These are phyloP conservation scores for Nyctanthes arbortristis DNA, from an alignment of 257 asterid genomes.

Conservation along the genomic window DNA sequence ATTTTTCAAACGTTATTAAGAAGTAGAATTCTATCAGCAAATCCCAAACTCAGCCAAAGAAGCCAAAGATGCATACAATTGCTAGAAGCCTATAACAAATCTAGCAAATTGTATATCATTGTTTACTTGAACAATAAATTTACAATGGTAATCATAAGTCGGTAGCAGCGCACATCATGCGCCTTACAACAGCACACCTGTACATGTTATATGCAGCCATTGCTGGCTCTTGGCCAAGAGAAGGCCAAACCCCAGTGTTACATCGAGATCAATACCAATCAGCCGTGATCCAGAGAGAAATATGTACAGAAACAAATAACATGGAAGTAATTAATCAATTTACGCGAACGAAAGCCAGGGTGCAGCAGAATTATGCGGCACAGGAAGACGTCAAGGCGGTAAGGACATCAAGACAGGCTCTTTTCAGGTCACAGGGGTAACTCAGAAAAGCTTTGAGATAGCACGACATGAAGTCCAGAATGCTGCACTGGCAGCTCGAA, in stretches of 20 bases:
- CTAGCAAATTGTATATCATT: not conserved
- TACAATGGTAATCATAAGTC: not conserved
- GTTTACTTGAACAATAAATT: not conserved
- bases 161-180: not conserved
- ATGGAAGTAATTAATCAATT: no score
- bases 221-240: not conserved
- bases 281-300: not conserved
- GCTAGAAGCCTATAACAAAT: no score
- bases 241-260: not conserved
- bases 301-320: not conserved
- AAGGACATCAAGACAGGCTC: constrained; percentile 9
- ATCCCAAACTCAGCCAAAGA: no score
- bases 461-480: constrained; percentile 92
- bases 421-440: constrained; percentile 12
- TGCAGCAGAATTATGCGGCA: constrained; percentile 27
- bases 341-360: not conserved
- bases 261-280: not conserved
- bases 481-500: constrained; percentile 80
- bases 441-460: constrained; percentile 85
- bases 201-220: not conserved
- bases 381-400: constrained; percentile 6
- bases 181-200: not conserved
- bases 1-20: no score
- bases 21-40: no score
- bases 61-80: no score